phyloP scores from a whole-genome alignment of 352 stramenopile genomes.

The Globisporangium lucens region DNA sequence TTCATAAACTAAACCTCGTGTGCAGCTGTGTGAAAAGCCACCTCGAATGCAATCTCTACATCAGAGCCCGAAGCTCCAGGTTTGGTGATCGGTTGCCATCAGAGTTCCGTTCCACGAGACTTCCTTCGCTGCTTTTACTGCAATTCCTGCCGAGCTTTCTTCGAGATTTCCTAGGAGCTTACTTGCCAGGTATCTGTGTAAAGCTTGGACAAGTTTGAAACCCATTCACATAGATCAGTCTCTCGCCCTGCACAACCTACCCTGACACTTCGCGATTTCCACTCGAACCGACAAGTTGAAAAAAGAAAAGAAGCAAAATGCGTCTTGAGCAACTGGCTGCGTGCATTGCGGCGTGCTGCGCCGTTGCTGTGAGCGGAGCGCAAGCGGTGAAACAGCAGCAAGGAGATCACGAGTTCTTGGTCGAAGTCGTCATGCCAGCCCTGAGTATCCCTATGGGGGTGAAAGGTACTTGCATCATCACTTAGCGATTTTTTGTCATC shows the following conservation, averaged over 20 bases:
- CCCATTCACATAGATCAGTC: not conserved
- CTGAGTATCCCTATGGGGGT: not conserved
- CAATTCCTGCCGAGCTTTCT: not conserved
- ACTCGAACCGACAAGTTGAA: not conserved
- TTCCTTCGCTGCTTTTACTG: not conserved
- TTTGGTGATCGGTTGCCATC: not conserved
- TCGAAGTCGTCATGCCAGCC: not conserved
- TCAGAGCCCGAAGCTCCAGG: not conserved
- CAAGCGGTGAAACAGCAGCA: not conserved
- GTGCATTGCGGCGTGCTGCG: not conserved
- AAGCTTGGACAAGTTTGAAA: not conserved
- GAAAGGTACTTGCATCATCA: not conserved
- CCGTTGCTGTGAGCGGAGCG: not conserved
- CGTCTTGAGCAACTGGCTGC: not conserved
- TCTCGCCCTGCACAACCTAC: not conserved
- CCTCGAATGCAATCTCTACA: not conserved
- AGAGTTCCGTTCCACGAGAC: not conserved
- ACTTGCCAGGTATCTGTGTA: not conserved
- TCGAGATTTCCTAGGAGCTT: not conserved
- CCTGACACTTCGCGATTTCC: not conserved
- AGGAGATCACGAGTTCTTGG: not conserved
- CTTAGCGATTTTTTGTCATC: too few species aligned
- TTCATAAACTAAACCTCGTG: not conserved
- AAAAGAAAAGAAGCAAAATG: slow-evolving; percentile 1
- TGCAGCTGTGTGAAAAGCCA: not conserved